Percentiles rank a stretch among this genome's conserved stretches.
Conservation (phyloP, 2,329 filamentous ascomycete genomes). For the Myriosclerotinia scirpicola region DNA sequence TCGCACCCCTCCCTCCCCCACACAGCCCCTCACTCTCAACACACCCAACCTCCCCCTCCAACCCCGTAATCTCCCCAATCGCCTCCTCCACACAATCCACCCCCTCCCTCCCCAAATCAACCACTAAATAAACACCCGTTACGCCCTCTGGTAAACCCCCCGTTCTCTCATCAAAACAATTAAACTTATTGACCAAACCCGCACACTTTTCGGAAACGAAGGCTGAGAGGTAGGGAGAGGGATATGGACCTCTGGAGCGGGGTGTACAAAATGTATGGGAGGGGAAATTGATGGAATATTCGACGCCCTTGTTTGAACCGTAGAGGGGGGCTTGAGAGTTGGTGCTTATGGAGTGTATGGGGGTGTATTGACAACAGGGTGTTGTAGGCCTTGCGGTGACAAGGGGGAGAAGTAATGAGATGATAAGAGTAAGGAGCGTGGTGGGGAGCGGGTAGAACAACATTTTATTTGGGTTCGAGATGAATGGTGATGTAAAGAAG, state of each 20-base stretch:
- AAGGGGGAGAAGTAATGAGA: not conserved
- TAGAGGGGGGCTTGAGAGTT: too few relatives aligned
- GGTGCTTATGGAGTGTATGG: not conserved
- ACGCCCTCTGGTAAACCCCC: rapidly evolving
- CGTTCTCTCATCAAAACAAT: not conserved
- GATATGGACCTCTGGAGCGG: not conserved
- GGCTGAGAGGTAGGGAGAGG: not conserved
- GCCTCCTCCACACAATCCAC: not conserved
- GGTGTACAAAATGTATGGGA: not conserved
- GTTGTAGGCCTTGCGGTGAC: too few relatives aligned
- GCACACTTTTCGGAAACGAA: not conserved
- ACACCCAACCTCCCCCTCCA: not conserved
- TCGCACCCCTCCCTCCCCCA: not conserved
- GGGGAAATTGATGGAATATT: not conserved
- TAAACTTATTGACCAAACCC: not conserved
- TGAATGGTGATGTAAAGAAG: not conserved
- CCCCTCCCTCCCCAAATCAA: not conserved
- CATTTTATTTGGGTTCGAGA: not conserved
- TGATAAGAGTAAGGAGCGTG: not conserved
- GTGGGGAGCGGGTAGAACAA: not conserved
- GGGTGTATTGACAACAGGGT: not conserved
- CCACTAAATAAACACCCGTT: not conserved
- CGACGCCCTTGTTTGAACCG: not conserved
- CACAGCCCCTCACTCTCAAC: not conserved
- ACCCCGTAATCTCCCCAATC: not conserved